A percentile compares a stretch with the other conserved stretches of the same genome.
These are phyloP conservation scores for Entonaema liquescens DNA, from an alignment of 495 filamentous ascomycete species.

Conservation along the genomic window DNA sequence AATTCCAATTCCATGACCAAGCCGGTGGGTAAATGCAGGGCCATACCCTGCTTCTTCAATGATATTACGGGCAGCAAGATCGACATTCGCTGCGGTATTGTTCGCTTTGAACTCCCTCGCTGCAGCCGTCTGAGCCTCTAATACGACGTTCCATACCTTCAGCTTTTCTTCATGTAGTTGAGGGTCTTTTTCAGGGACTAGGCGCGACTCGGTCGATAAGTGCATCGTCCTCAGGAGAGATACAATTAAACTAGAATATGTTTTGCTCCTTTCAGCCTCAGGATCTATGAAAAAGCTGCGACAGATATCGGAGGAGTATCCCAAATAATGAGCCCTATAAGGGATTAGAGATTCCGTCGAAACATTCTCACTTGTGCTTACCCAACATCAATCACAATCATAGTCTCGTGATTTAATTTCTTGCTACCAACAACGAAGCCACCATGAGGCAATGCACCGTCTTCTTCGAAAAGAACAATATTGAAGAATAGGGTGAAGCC, in stretches of 20 bases:
- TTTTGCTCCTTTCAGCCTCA: neutral
- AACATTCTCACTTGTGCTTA: conserved; percentile 24
- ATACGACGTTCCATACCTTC: conserved; percentile 60
- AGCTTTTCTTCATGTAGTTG: conserved; percentile 54
- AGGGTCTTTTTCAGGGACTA: neutral
- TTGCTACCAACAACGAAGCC: conserved; percentile 59
- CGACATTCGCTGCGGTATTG: conserved; percentile 58
- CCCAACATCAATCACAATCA: conserved; percentile 67
- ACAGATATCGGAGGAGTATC: conserved; percentile 66
- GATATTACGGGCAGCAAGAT: conserved; percentile 61
- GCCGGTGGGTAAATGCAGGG: conserved; percentile 62
- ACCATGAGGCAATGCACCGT: conserved; percentile 63
- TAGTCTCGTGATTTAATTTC: conserved; percentile 57
- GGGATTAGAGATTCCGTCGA: conserved; percentile 18
- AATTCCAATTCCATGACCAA: conserved; percentile 66
- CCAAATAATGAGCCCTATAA: conserved; percentile 59
- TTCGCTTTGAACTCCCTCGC: conserved; percentile 53
- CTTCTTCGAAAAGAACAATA: conserved; percentile 65
- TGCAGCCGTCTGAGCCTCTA: conserved; percentile 60
- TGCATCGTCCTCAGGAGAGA: neutral
- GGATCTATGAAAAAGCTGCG: conserved; percentile 61
- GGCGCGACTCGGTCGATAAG: neutral
- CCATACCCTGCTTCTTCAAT: conserved; percentile 63
- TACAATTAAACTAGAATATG: neutral
- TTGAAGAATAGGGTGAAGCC: conserved; percentile 64